Conservation (phyloP, 2,329 filamentous ascomycete species). For the Juglanconis oblonga region DNA sequence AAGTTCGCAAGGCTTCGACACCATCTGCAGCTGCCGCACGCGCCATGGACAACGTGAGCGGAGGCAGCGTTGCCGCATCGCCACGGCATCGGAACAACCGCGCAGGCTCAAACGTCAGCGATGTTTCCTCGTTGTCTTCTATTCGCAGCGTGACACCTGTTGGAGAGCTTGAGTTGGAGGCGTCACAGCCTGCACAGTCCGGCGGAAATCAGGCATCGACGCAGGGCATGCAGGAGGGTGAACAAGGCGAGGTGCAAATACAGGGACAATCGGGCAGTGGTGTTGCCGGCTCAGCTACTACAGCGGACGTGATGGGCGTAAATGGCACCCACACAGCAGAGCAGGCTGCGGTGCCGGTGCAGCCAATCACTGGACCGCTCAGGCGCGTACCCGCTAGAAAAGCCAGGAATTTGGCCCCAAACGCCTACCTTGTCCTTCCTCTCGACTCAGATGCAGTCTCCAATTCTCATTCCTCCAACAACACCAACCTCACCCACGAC, state of each 20-base stretch:
- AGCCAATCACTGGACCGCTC: conserved; percentile 14
- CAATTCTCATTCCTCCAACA: conserved; percentile 8
- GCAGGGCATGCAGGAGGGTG: not conserved
- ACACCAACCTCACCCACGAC: conserved; percentile 11
- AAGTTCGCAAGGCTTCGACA: conserved; percentile 11
- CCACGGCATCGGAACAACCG: conserved; percentile 24
- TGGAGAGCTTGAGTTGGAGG: conserved; percentile 18
- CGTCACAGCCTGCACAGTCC: not conserved
- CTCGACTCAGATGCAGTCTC: conserved; percentile 1
- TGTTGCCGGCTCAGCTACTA: not conserved
- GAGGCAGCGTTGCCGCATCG: conserved; percentile 22
- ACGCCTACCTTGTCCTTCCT: conserved; percentile 1
- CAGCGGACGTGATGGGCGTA: not conserved
- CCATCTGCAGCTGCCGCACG: conserved; percentile 10
- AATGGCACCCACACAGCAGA: conserved; percentile 3
- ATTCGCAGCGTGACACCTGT: conserved; percentile 19
- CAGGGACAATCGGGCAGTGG: conserved; percentile 3
- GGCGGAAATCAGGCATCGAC: not conserved
- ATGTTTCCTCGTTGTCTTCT: conserved; percentile 33
- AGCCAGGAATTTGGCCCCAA: conserved; percentile 10
- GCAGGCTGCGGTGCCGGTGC: conserved; percentile 8
- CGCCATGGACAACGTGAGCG: conserved; percentile 22
- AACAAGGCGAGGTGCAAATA: not conserved
- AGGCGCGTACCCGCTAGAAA: conserved; percentile 16
- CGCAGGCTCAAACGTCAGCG: conserved; percentile 26